Evolutionary conservation across 257 asterid genomes (phyloP), one percentile per base, ranked within the genome.

Genomic region (Fraxinus anomala): DNA sequence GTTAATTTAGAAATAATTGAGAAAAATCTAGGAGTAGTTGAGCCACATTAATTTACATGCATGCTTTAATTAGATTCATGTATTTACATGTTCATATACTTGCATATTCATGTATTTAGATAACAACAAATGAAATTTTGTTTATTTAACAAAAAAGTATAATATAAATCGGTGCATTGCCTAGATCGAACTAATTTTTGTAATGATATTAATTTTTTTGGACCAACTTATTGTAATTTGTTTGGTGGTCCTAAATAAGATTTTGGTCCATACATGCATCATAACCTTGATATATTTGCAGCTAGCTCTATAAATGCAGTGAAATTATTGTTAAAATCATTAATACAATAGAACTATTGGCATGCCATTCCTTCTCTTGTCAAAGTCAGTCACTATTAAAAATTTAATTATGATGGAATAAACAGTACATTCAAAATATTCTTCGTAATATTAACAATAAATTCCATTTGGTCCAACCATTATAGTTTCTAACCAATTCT

Each of bases 281-380:
- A 84, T 42, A 82, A 80, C 75, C 73, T 59, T 76, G 66, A 78
- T 26, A 11, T 23, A n/a, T 71, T 33, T 40, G 78, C 69, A 70
- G 31, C 30, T 78, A 73, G 24, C 75, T 61, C 79, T 68, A 30
- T 36, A 74, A 76, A 75, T 79, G 72, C 75, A 80, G 78, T 79
- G 87, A 80, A 82, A 85, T 82, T 65, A 80, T 75, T 70, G 42
- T 79, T 79, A 72, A 42, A 51, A 51, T 78, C 49, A 72, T 59
- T 44, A 72, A 36, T 42, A 31, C 80, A 73, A 77, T 73, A 66
- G 84, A 85, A 83, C 85, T 80, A 81, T 76, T 77, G 89, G 83
- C 73, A 34, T 72, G 81, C 85, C 89, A 89, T 89, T 85, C 90
- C 81, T 83, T 85, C 89, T 54, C 80, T 79, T 71, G 68, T 89